Conservation (phyloP, 2,329 filamentous ascomycete genomes). For the Rhinocladiella similis region DNA sequence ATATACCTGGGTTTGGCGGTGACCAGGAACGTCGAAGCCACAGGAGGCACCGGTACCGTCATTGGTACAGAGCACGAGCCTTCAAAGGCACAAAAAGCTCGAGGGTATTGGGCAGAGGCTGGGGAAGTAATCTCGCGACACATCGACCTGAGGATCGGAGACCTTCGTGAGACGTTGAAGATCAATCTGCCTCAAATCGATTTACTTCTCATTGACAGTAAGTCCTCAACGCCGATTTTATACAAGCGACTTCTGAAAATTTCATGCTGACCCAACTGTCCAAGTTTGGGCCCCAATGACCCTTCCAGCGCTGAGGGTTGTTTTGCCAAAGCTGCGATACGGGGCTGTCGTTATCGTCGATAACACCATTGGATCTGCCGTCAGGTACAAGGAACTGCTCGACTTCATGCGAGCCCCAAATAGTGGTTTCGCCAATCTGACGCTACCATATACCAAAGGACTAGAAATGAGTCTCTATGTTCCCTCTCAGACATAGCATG, state of each 20-base stretch:
- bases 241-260: not conserved
- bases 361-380: conserved; percentile 35
- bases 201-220: conserved; percentile 38
- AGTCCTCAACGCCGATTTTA: conserved; percentile 15
- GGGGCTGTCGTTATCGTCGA: conserved; percentile 42
- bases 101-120: conserved; percentile 37
- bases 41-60: conserved; percentile 32
- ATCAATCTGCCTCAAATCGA: conserved; percentile 33
- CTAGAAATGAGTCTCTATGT: conserved; percentile 47
- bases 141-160: conserved; percentile 43
- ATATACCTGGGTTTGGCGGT: conserved; percentile 46
- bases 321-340: conserved; percentile 36
- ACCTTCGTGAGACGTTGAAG: conserved; percentile 42
- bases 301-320: conserved; percentile 39
- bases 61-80: conserved; percentile 43
- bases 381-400: conserved; percentile 37
- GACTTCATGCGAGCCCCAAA: conserved; percentile 35
- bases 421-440: conserved; percentile 53
- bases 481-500: not conserved
- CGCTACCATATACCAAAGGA: conserved; percentile 51
- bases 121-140: conserved; percentile 33
- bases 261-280: not conserved
- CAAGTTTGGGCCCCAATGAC: conserved; percentile 43
- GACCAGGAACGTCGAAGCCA: conserved; percentile 25
- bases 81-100: conserved; percentile 35